A percentile compares a stretch with the other conserved stretches of the same genome.
phyloP scores from a whole-genome alignment of 2,329 filamentous ascomycete genomes.

The Teratosphaeria pseudoeucalypti region DNA sequence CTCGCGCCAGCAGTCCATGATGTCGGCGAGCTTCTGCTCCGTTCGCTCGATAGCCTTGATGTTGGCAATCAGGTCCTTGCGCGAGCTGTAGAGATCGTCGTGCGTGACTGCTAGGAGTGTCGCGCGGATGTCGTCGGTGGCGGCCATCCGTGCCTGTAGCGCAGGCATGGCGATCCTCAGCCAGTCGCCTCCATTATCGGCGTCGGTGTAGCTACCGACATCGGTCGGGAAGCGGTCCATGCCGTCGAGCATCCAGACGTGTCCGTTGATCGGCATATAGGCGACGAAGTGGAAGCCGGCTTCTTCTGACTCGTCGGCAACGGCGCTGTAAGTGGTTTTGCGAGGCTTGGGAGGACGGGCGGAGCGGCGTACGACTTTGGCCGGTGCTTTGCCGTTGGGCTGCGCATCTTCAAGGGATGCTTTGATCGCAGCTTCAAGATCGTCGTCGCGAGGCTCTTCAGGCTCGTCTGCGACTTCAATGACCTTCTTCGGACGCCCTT shows the following conservation, averaged over 20 bases:
- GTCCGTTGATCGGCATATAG: conserved; percentile 64
- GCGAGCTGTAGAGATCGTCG: conserved; percentile 47
- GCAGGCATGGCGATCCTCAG: conserved; percentile 51
- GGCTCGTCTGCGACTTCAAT: neutral
- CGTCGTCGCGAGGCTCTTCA: conserved; percentile 4
- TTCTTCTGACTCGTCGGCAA: conserved; percentile 43
- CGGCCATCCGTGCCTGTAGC: conserved; percentile 57
- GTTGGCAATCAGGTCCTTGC: conserved; percentile 32
- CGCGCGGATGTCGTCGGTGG: conserved; percentile 59
- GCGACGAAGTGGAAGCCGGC: conserved; percentile 79
- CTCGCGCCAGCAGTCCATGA: conserved; percentile 35
- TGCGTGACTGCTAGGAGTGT: conserved; percentile 65
- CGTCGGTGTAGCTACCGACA: conserved; percentile 42
- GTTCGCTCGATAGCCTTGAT: conserved; percentile 34
- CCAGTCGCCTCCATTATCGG: conserved; percentile 48
- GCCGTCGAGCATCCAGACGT: conserved; percentile 84
- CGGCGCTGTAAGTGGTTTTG: conserved; percentile 32
- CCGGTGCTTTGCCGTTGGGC: neutral
- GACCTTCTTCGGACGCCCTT: neutral
- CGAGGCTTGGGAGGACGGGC: conserved; percentile 24
- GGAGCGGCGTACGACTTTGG: conserved; percentile 14
- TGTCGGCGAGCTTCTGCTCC: conserved; percentile 29
- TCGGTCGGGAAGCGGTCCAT: conserved; percentile 60
- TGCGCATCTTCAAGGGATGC: neutral
- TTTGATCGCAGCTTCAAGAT: conserved; percentile 1